Evolutionary conservation across 345 rosid genomes (phyloP).

Genomic region (Dipteronia sinensis): DNA sequence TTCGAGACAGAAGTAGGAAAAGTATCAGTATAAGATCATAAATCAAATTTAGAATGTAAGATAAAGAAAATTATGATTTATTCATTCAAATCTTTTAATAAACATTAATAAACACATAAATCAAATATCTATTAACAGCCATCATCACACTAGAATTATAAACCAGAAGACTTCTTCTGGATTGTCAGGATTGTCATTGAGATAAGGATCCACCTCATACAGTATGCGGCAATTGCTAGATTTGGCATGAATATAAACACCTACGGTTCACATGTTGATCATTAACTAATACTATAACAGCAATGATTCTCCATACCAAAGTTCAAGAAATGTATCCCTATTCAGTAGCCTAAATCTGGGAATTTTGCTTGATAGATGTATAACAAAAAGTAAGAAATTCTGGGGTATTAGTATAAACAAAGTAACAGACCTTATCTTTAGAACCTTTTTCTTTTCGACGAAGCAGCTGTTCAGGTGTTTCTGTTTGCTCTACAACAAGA

Average conservation of each 20-base stretch:
- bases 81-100: not conserved
- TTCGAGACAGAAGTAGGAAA: constrained; percentile 4
- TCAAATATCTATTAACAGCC: constrained; percentile 6
- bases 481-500: constrained; percentile 96
- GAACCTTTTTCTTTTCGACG: constrained; percentile 91
- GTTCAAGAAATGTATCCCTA: not conserved
- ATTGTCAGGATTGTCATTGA: not conserved
- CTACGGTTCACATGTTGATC: not conserved
- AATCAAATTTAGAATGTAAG: not conserved
- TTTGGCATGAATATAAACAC: not conserved
- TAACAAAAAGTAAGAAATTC: not conserved
- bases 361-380: not conserved
- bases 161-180: not conserved
- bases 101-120: not conserved
- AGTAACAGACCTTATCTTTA: constrained; percentile 75
- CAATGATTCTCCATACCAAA: not conserved
- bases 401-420: constrained; percentile 1
- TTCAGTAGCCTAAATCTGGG: not conserved
- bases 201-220: not conserved
- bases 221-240: not conserved
- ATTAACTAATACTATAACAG: not conserved
- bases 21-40: not conserved
- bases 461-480: constrained; percentile 92
- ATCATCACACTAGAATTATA: not conserved
- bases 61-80: not conserved